Evolutionary conservation across 306 rosid genomes (phyloP), one percentile per base, ranked within the genome.

Genomic region (Neltuma alba): DNA sequence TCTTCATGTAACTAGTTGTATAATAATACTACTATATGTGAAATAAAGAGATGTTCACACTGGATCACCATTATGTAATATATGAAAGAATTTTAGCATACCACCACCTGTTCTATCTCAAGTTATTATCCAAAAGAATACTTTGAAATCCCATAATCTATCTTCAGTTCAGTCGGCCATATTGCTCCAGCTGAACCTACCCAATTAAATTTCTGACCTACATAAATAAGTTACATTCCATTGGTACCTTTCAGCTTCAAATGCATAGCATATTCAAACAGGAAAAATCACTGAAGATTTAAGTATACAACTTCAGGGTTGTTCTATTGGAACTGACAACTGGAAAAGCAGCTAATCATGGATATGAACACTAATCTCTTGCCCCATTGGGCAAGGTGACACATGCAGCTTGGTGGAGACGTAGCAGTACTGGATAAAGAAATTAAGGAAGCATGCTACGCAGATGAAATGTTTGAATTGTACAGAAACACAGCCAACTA

Each of bases 241-340:
- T 15, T 47, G 54, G n/a, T 7, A 47, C 1, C 4, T 47, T 47
- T 47, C 54, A 47, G 1, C 54, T 16, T 13, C 54, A 4, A 48
- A 16, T 80, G 83, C 85, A 90, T 88, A 90, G 65, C 83, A 60
- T 52, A 92, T 87, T 72, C 88, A 81, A 6, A 77, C 89, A 10
- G 62, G 50, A 5, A 60, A 82, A 76, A 87, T 90, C n/a, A 86
- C 78, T 45, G 88, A 88, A 88, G 80, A 67, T 88, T 12, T 91
- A 90, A 18, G 91, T 86, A 12, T 88, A 74, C 44, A 87, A 91
- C 60, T 88, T 85, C 2, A 89, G 91, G 48, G 91, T 90, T 9
- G 40, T 88, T 74, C 86, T 90, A 28, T 74, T 90, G 27, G 94
- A 88, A 72, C 83, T 90, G 65, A 62, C 74, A 13, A 88, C 87